A percentile compares a stretch with the other conserved stretches of the same genome.
These are phyloP conservation scores for Hypseocharis bilobata DNA, from an alignment of 441 rosid genomes.

Conservation along the genomic window DNA sequence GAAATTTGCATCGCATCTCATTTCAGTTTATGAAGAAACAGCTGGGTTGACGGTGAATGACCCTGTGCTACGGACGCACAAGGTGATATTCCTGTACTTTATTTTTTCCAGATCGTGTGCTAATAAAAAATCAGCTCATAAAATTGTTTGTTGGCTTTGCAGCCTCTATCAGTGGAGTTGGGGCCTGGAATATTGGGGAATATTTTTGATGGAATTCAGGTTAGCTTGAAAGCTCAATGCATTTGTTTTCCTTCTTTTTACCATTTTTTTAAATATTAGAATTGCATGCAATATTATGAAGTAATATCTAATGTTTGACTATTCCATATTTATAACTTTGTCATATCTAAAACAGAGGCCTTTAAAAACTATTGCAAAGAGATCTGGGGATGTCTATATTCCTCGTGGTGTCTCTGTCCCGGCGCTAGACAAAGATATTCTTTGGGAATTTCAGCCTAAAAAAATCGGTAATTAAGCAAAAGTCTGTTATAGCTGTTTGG, in stretches of 20 bases:
- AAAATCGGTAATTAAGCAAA: slow-evolving; percentile 46
- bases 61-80: slow-evolving; percentile 84
- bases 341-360: slow-evolving; percentile 56
- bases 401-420: slow-evolving; percentile 99
- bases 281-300: not conserved
- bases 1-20: not conserved
- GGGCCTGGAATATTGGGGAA: slow-evolving; percentile 99
- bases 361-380: slow-evolving; percentile 83
- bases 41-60: slow-evolving; percentile 91
- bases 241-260: not conserved
- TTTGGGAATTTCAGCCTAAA: slow-evolving; percentile 95
- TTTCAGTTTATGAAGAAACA: slow-evolving; percentile 89
- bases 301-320: slow-evolving; percentile 9
- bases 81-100: slow-evolving; percentile 32
- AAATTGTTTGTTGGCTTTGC: slow-evolving; percentile 25
- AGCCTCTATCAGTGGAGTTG: slow-evolving; percentile 96
- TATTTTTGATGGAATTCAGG: slow-evolving; percentile 98
- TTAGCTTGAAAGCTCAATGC: slow-evolving; percentile 21
- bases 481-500: not conserved
- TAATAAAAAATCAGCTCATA: slow-evolving; percentile 15
- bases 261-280: slow-evolving; percentile 6
- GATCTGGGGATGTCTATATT: slow-evolving; percentile 91
- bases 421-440: slow-evolving; percentile 83
- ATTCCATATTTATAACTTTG: slow-evolving; percentile 12
- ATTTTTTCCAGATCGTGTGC: not conserved